These are phyloP conservation scores for Colletotrichum graminicola DNA, from an alignment of 2,329 filamentous ascomycete species.

Conservation along the genomic window DNA sequence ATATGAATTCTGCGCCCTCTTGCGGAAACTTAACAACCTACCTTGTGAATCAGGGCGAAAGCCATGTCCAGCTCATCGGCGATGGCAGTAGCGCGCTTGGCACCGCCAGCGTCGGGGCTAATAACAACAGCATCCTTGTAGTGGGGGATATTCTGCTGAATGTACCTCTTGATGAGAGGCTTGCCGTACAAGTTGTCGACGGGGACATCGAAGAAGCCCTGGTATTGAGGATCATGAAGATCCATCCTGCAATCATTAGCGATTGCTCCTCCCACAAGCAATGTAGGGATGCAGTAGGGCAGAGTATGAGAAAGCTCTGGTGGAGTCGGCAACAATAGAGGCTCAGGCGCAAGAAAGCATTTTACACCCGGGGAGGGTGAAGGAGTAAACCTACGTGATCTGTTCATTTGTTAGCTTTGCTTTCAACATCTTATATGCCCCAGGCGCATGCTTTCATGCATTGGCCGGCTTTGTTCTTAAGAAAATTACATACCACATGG, in stretches of 20 bases:
- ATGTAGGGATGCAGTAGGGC: constrained; percentile 12
- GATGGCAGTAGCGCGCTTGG: constrained; percentile 95
- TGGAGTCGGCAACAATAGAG: constrained; percentile 8
- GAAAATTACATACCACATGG: constrained; percentile 69
- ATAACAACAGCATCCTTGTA: constrained; percentile 91
- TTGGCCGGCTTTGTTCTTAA: background rate
- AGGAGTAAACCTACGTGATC: constrained; percentile 45
- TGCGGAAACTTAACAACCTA: constrained; percentile 54
- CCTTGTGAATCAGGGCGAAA: constrained; percentile 98
- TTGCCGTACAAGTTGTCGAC: constrained; percentile 97
- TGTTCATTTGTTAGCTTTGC: constrained; percentile 13
- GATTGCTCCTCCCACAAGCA: constrained; percentile 36
- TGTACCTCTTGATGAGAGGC: constrained; percentile 77
- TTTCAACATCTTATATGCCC: background rate
- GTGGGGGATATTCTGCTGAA: constrained; percentile 85
- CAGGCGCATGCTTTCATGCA: background rate
- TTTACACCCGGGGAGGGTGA: background rate
- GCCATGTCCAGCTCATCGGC: constrained; percentile 93
- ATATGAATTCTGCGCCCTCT: constrained; percentile 12
- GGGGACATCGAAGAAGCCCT: constrained; percentile 98
- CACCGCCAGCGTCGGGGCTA: constrained; percentile 94
- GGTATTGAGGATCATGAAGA: constrained; percentile 94
- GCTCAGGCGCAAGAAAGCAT: background rate
- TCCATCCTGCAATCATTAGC: constrained; percentile 73
- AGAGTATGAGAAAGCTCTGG: background rate